Conservation (phyloP, 2,329 filamentous ascomycete genomes). For the Colletotrichum coccodes region DNA sequence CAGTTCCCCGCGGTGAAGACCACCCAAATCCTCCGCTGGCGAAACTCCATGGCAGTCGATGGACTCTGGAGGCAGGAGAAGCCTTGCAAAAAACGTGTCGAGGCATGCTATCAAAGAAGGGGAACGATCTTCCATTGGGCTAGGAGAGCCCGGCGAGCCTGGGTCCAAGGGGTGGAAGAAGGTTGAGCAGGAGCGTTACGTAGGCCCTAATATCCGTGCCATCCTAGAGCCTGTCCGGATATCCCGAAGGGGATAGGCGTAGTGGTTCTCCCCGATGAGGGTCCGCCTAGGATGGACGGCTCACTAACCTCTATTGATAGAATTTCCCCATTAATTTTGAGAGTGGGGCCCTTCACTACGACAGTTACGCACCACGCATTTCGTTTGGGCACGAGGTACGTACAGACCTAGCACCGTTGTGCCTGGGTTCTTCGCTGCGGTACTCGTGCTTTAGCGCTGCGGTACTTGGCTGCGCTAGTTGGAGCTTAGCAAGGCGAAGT, state of each 20-base stretch:
- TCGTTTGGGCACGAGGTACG: neutral
- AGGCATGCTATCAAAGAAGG: neutral
- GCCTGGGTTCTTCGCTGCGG: neutral
- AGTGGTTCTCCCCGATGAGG: neutral
- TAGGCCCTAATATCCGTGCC: conserved; percentile 27
- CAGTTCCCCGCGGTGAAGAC: neutral
- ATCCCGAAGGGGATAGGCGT: conserved; percentile 4
- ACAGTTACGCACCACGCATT: conserved; percentile 16
- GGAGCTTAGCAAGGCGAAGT: neutral
- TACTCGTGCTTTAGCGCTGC: neutral
- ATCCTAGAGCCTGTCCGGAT: conserved; percentile 18
- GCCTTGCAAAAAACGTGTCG: neutral
- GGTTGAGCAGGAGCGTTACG: conserved; percentile 18
- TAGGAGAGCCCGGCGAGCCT: neutral
- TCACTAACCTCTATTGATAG: conserved; percentile 23
- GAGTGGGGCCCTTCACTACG: conserved; percentile 9
- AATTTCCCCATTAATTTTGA: conserved; percentile 5
- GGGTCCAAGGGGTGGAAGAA: neutral
- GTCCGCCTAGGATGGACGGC: neutral
- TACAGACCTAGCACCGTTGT: neutral
- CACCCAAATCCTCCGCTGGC: neutral
- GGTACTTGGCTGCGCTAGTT: neutral
- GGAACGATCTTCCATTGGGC: neutral
- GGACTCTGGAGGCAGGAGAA: neutral
- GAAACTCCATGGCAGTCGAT: neutral